phyloP scores from a whole-genome alignment of 176 grass and related monocot species.

The Bolboschoenus planiculmis region DNA sequence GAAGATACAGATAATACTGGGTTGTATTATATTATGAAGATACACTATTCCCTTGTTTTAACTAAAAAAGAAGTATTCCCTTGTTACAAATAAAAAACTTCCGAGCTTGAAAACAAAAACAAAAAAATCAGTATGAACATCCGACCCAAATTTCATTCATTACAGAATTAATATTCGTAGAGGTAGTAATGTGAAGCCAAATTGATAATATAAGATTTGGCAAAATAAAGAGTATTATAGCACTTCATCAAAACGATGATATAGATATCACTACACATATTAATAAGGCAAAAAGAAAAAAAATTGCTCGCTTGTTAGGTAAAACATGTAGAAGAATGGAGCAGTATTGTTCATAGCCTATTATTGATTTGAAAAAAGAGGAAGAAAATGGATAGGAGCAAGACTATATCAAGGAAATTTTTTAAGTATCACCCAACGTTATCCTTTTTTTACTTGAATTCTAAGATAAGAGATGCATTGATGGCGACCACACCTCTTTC shows the following conservation, averaged over 20 bases:
- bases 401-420: slow-evolving; percentile 7
- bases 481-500: neutral
- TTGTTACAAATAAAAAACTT: too few species aligned
- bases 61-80: too few species aligned
- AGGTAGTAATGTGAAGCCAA: too few species aligned
- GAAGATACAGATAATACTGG: too few species aligned
- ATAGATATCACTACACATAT: neutral
- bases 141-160: too few species aligned
- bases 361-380: neutral
- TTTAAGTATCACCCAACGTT: neutral
- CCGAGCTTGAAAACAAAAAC: too few species aligned
- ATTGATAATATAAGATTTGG: neutral
- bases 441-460: neutral
- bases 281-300: neutral
- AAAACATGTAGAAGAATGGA: neutral
- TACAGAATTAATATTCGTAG: too few species aligned
- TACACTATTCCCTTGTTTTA: too few species aligned
- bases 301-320: neutral
- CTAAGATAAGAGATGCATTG: slow-evolving; percentile 12
- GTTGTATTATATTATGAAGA: too few species aligned
- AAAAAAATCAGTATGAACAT: too few species aligned
- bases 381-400: neutral
- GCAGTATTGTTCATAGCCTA: neutral
- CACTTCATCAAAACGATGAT: too few species aligned
- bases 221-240: neutral